Evolutionary conservation across 2,329 filamentous ascomycete species (phyloP), one percentile per base, ranked within the genome.

Genomic region (Raffaelea albimanens): DNA sequence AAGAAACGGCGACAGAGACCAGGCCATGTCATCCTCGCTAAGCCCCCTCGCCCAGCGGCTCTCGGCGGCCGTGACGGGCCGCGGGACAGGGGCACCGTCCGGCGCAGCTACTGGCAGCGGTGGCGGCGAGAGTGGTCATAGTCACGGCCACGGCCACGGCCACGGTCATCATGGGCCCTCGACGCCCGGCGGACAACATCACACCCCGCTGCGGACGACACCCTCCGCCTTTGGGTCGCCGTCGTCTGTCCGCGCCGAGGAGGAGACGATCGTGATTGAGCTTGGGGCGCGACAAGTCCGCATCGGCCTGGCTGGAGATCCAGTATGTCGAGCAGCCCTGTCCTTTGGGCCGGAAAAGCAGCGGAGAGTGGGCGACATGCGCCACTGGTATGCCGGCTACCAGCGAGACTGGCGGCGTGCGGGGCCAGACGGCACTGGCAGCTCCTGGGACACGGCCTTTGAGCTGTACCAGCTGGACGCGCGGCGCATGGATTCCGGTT

Each of bases 301-400:
- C 40, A 83, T 85, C 10, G 93, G 93, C 0, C 93, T 96, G 60
- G 87, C 90, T 5, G 90, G 90, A 45, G 90, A 95, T 63, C 76
- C 82, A 40, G 67, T 72, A 3, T 89, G 89, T 55, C 94, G 91
- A 62, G 76, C 73, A 1, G 72, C 75, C 14, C 67, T 90, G 20
- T 71, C 76, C 20, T 91, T 89, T 62, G 80, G 81, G 0, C 87
- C 87, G 0, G 83, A 90, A 53, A 76, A 85, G 59, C 82, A 85
- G 59, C 77, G 86, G 46, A 77, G 91, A 51, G 79, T 78, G 11
- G 93, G 90, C 9, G 90, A 96, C 64, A 91, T 90, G 63, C 71
- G 87, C 54, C 73, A 75, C 50, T 93, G 84, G 83, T 66, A 73
- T 49, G 67, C 72, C 22, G 75, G 68, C 11, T 75, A 75, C 56